Evolutionary conservation across 371 early-diverging fungal genomes (phyloP).

Genomic region (Circinella umbellata): DNA sequence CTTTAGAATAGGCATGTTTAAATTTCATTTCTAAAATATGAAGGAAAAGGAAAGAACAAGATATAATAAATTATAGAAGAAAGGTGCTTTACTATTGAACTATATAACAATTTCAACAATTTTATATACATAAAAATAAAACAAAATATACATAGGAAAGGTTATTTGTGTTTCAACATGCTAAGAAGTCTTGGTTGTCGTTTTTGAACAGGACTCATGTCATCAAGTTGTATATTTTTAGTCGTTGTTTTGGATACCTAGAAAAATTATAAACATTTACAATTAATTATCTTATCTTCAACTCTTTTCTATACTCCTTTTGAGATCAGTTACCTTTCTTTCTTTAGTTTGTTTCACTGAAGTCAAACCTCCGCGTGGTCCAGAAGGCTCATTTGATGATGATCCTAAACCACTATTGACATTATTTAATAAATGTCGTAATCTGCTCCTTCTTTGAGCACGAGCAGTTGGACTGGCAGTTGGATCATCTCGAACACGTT

Average conservation of each 20-base stretch:
- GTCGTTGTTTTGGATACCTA: background rate
- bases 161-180: background rate
- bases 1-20: too few relatives aligned
- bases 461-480: background rate
- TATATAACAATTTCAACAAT: too few relatives aligned
- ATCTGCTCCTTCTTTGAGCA: conserved; percentile 1
- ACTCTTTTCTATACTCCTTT: background rate
- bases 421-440: conserved; percentile 1
- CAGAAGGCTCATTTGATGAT: background rate
- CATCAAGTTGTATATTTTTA: background rate
- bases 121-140: too few relatives aligned
- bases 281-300: background rate
- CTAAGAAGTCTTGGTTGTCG: background rate
- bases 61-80: too few relatives aligned
- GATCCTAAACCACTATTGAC: background rate
- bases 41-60: too few relatives aligned
- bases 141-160: too few relatives aligned
- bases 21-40: too few relatives aligned
- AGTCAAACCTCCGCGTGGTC: conserved; percentile 13
- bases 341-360: background rate
- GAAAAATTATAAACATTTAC: background rate
- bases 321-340: conserved; percentile 2
- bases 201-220: conserved; percentile 10
- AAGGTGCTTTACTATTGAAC: too few relatives aligned
- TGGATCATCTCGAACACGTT: background rate